phyloP scores from a whole-genome alignment of 768 basidiomycete genomes.

The Leccinum rimulosum region DNA sequence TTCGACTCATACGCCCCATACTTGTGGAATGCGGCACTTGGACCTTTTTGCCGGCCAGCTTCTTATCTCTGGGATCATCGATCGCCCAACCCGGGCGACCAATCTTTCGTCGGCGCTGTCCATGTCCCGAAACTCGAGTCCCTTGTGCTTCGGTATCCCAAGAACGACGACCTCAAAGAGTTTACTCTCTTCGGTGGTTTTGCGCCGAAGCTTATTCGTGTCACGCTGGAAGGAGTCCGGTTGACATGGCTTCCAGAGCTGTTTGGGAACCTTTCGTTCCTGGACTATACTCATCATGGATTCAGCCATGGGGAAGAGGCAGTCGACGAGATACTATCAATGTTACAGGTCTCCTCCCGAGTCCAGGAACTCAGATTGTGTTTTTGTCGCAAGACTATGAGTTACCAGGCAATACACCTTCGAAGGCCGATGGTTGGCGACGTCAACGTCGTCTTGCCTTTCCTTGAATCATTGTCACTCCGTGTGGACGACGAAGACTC shows the following conservation, averaged over 20 bases:
- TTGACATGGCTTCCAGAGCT: conserved; percentile 61
- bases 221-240: conserved; percentile 63
- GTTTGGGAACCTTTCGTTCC: conserved; percentile 56
- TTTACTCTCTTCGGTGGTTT: conserved; percentile 61
- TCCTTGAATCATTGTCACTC: conserved; percentile 47
- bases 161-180: conserved; percentile 68
- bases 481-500: conserved; percentile 53
- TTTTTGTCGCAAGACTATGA: conserved; percentile 44
- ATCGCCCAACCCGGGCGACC: conserved; percentile 10
- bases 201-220: conserved; percentile 53
- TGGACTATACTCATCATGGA: conserved; percentile 73
- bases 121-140: conserved; percentile 49
- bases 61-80: conserved; percentile 25
- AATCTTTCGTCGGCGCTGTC: conserved; percentile 20
- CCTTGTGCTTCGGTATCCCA: conserved; percentile 54
- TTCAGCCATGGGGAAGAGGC: conserved; percentile 59
- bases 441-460: conserved; percentile 41
- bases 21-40: conserved; percentile 67
- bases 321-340: conserved; percentile 53
- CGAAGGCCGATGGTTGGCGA: conserved; percentile 23
- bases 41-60: conserved; percentile 44
- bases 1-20: conserved; percentile 58
- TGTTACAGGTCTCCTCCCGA: conserved; percentile 52
- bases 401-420: conserved; percentile 17
- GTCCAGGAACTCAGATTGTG: conserved; percentile 55